Conservation (phyloP, 73 alveolate genomes). For the Uronychia setigera region DNA sequence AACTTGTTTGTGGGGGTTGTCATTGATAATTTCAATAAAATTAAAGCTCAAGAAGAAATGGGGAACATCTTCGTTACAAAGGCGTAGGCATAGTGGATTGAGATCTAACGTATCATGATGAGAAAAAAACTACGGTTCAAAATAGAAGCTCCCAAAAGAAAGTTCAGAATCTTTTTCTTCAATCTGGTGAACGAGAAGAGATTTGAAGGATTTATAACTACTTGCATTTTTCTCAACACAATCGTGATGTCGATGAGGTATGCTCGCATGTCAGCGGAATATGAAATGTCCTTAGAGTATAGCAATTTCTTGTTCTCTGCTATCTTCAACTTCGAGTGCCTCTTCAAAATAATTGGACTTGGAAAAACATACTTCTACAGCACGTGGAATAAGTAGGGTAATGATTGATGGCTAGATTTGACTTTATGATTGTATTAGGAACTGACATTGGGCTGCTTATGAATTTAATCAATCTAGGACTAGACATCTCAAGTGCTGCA, state of each 20-base stretch:
- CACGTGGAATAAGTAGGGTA: constrained; percentile 34
- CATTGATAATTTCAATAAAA: constrained; percentile 55
- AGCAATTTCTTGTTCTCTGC: constrained; percentile 16
- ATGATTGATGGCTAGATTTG: too few relatives aligned
- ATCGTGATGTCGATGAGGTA: constrained; percentile 32
- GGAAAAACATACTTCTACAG: constrained; percentile 22
- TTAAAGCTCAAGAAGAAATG: constrained; percentile 44
- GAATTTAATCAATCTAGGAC: background rate
- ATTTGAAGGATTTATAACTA: background rate
- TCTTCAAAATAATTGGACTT: constrained; percentile 31
- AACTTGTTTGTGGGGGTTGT: constrained; percentile 61
- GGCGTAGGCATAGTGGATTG: constrained; percentile 53
- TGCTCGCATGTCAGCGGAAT: constrained; percentile 12
- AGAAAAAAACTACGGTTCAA: constrained; percentile 4
- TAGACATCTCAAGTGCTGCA: constrained; percentile 12
- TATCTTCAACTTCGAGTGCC: constrained; percentile 33
- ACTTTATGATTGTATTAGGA: constrained; percentile 5
- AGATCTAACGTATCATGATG: constrained; percentile 25
- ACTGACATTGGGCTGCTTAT: constrained; percentile 5
- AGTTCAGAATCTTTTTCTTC: background rate
- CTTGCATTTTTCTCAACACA: constrained; percentile 24
- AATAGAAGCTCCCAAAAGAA: constrained; percentile 7
- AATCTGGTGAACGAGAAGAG: background rate
- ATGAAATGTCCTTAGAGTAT: background rate
- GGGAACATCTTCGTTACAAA: constrained; percentile 27